These are phyloP conservation scores for Protea cynaroides DNA, from an alignment of 164 flowering plant species.

Conservation along the genomic window DNA sequence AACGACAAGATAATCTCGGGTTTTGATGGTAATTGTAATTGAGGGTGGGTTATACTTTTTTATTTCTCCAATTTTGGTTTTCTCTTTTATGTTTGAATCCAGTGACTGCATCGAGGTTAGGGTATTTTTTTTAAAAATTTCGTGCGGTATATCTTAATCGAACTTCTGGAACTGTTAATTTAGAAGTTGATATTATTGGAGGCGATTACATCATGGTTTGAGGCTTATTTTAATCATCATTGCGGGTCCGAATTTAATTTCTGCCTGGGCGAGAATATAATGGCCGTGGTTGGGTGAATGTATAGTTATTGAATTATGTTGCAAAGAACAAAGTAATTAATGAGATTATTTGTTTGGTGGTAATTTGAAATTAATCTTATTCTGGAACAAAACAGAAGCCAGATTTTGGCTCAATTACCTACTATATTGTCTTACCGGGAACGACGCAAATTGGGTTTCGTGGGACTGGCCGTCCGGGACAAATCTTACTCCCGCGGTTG, in stretches of 20 bases:
- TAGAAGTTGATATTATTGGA: background rate
- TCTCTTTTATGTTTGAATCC: slow-evolving; percentile 1
- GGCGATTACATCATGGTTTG: background rate
- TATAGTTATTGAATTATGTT: background rate
- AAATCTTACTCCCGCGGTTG: slow-evolving; percentile 21
- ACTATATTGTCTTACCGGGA: background rate
- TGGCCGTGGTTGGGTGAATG: background rate
- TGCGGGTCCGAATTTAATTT: background rate
- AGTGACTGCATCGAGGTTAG: background rate
- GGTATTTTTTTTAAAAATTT: background rate
- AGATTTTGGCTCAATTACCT: background rate
- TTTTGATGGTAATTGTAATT: slow-evolving; percentile 6
- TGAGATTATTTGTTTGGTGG: background rate
- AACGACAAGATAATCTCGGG: background rate
- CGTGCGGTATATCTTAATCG: background rate
- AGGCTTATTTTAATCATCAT: background rate
- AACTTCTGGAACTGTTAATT: background rate
- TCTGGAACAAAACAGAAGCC: background rate
- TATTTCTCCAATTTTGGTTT: background rate
- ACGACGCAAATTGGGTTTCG: background rate
- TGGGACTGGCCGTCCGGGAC: background rate
- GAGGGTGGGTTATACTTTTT: background rate
- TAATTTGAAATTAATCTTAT: background rate
- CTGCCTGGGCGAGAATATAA: too few species aligned
- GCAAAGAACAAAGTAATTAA: background rate